Conservation (phyloP, 176 grass and related monocot species). For the Pharus latifolius region DNA sequence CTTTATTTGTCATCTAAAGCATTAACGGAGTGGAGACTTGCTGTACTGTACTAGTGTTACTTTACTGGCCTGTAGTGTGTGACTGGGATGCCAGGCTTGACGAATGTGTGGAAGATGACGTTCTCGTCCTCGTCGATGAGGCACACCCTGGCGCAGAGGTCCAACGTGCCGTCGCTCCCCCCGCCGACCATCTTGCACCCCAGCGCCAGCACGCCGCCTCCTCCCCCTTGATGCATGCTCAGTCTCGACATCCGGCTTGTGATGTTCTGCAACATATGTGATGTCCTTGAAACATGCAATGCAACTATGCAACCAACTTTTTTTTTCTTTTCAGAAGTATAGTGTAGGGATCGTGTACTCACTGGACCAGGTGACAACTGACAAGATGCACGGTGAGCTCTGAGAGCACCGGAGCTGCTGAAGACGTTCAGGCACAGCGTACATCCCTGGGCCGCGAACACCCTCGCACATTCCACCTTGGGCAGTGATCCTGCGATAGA, state of each 20-base stretch:
- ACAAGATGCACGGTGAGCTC: slow-evolving; percentile 24
- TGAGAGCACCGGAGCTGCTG: not conserved
- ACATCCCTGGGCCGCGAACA: slow-evolving; percentile 48
- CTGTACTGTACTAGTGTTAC: too few species aligned
- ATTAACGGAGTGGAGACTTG: too few species aligned
- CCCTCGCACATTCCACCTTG: slow-evolving; percentile 51
- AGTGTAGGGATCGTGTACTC: too few species aligned
- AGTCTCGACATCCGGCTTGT: slow-evolving; percentile 11
- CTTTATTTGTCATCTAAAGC: not conserved
- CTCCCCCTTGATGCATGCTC: slow-evolving; percentile 6
- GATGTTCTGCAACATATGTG: not conserved
- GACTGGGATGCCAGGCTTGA: slow-evolving; percentile 62
- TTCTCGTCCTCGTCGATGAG: slow-evolving; percentile 49
- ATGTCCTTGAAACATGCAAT: too few species aligned
- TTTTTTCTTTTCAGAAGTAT: too few species aligned
- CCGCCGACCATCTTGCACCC: slow-evolving; percentile 85
- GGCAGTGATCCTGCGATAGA: slow-evolving; percentile 47
- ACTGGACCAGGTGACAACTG: not conserved
- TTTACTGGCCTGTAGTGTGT: slow-evolving; percentile 67
- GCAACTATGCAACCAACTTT: too few species aligned
- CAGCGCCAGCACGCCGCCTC: slow-evolving; percentile 34
- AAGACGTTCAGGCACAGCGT: slow-evolving; percentile 46
- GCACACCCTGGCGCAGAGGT: slow-evolving; percentile 75
- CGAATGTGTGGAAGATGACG: slow-evolving; percentile 34
- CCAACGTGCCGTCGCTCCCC: slow-evolving; percentile 54